Evolutionary conservation across 2,329 filamentous ascomycete species (phyloP).

Genomic region (Penicillium sp.): DNA sequence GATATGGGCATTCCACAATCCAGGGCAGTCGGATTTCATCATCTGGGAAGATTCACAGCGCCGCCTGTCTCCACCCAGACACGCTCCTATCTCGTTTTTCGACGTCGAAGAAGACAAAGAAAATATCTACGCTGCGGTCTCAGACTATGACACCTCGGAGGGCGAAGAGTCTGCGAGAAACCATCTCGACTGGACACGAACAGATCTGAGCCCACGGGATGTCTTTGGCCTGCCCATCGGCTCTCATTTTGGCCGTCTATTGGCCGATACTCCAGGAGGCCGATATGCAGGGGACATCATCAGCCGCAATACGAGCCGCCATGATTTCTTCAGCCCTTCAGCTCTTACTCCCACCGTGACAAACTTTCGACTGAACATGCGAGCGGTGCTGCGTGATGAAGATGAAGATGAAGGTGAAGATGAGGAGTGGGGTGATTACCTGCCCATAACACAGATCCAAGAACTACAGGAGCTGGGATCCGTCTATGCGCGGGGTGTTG

Average conservation of each 20-base stretch:
- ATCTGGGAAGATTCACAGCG: not conserved
- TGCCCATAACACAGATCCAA: not conserved
- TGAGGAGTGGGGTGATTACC: not conserved
- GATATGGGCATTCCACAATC: not conserved
- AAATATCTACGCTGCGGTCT: not conserved
- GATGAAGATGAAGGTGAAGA: not conserved
- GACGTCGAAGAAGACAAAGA: not conserved
- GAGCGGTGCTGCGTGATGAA: not conserved
- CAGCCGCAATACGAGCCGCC: not conserved
- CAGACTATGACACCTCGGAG: not conserved
- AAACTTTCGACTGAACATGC: not conserved
- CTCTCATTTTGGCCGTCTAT: not conserved
- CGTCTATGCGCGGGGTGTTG: not conserved
- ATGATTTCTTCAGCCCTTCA: not conserved
- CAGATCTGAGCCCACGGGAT: not conserved
- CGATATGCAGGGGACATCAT: not conserved
- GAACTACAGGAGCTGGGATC: not conserved
- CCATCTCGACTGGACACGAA: not conserved
- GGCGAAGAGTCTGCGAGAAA: not conserved
- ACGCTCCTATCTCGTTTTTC: not conserved
- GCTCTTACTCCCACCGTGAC: not conserved
- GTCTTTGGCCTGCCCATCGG: not conserved
- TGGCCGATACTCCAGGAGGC: not conserved
- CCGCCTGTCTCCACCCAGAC: not conserved
- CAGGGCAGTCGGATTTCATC: not conserved